Evolutionary conservation across 2,329 filamentous ascomycete species (phyloP).

Genomic region (Herpotrichia juniperi): DNA sequence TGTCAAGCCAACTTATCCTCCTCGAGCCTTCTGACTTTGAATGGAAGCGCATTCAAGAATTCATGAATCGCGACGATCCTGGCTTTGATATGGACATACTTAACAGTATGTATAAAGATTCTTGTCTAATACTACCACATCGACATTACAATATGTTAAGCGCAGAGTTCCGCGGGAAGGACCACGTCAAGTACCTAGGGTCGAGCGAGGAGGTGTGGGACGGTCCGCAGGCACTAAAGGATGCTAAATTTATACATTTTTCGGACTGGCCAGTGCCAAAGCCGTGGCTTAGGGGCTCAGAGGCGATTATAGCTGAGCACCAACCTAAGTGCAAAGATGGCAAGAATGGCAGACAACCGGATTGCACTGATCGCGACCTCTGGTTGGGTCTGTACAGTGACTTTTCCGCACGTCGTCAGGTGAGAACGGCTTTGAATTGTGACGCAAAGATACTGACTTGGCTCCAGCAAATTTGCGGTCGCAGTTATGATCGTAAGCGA

Average conservation of each 20-base stretch:
- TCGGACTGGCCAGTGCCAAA: conserved; percentile 39
- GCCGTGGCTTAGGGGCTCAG: not conserved
- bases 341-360: not conserved
- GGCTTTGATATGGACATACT: conserved; percentile 68
- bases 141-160: conserved; percentile 63
- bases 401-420: conserved; percentile 4
- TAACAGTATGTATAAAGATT: conserved; percentile 62
- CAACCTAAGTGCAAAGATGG: not conserved
- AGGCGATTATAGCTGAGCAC: not conserved
- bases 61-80: conserved; percentile 15
- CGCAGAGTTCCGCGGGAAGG: conserved; percentile 61
- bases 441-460: not conserved
- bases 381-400: not conserved
- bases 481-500: too few species aligned
- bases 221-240: conserved; percentile 56
- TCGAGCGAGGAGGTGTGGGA: conserved; percentile 60
- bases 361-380: conserved; percentile 2
- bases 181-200: conserved; percentile 58
- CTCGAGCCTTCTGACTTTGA: conserved; percentile 62
- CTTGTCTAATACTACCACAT: conserved; percentile 65
- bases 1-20: conserved; percentile 65
- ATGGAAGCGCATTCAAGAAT: conserved; percentile 40
- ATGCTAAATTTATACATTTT: conserved; percentile 70
- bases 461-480: not conserved
- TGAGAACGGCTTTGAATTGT: not conserved